Evolutionary conservation across 2,329 filamentous ascomycete species (phyloP), one percentile per base, ranked within the genome.

Genomic region (Aspergillus sp.): DNA sequence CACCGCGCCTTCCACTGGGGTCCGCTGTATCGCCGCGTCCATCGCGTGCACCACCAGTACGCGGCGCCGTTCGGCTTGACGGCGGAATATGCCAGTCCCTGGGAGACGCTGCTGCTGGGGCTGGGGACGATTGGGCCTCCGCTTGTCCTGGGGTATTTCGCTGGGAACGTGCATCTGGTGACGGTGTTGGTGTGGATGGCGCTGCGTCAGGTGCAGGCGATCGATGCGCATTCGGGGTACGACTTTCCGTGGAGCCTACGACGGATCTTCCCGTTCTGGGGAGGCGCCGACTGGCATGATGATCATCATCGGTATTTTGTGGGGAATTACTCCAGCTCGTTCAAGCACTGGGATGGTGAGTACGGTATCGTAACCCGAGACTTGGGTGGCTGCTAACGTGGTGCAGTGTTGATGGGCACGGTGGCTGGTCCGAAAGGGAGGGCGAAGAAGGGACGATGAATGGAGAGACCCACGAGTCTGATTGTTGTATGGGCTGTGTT

Each of bases 21-120:
- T 14, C 89, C 90, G 26, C 84, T 97, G 6, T 97, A 97, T 84
- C 95, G 90, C 79, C 82, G 86, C 71, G 88, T 97, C 66, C 93
- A 97, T 83, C 96, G 96, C 80, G 90, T 96, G 65, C 93, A 97
- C 79, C 93, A 97, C 80, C 92, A 93, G 67, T 96, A 96, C 80
- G 95, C 90, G 45, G 92, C 93, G 10, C 93, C 93, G 19, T 97
- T 97, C 70, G 93, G 93, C 62, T 80, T 97, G 35, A 91, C 93
- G 19, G 92, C 93, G 52, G 93, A 97, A 76, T 97, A 97, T 73
- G 93, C 93, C 11, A 96, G 91, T 45, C 93, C 93, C 1, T 93
- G 96, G 63, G 93, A 97, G 76, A 90, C 91, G 62, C 93, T 96
- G 85, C 81, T 94, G 49, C 86, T 97, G 48, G 93, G 92, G 42